Evolutionary conservation across 352 stramenopile genomes (phyloP).

Genomic region (Elongisporangium prolatum): DNA sequence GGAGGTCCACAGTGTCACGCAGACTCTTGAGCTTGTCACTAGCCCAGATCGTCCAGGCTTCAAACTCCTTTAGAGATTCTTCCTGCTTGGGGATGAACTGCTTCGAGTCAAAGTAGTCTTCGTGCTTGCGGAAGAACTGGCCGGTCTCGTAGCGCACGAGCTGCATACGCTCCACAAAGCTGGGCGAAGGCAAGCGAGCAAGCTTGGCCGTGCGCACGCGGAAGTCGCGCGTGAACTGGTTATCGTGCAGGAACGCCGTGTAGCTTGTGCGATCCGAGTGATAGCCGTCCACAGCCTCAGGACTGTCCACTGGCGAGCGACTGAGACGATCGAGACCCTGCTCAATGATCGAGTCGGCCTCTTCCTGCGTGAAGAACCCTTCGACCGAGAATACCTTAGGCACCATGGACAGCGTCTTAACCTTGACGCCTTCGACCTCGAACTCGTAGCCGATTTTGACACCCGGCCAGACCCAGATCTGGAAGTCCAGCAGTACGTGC

Average conservation of each 20-base stretch:
- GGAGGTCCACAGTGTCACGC: conserved; percentile 20
- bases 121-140: conserved; percentile 74
- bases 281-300: conserved; percentile 50
- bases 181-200: conserved; percentile 38
- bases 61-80: conserved; percentile 33
- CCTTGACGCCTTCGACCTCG: conserved; percentile 35
- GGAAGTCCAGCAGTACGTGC: conserved; percentile 60
- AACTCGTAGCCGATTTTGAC: conserved; percentile 61
- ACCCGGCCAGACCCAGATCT: conserved; percentile 77
- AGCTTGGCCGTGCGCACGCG: conserved; percentile 40
- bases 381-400: conserved; percentile 66
- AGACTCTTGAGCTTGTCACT: conserved; percentile 26
- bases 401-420: conserved; percentile 58
- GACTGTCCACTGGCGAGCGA: conserved; percentile 56
- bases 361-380: conserved; percentile 51
- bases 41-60: conserved; percentile 45
- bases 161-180: conserved; percentile 52
- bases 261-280: conserved; percentile 60
- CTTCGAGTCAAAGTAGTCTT: conserved; percentile 76
- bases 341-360: conserved; percentile 49
- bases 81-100: conserved; percentile 45
- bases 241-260: conserved; percentile 66
- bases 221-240: conserved; percentile 59
- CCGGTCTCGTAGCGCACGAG: conserved; percentile 64
- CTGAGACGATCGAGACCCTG: conserved; percentile 38